Conservation (phyloP, 176 grass and related monocot genomes). For the Avena eriantha region DNA sequence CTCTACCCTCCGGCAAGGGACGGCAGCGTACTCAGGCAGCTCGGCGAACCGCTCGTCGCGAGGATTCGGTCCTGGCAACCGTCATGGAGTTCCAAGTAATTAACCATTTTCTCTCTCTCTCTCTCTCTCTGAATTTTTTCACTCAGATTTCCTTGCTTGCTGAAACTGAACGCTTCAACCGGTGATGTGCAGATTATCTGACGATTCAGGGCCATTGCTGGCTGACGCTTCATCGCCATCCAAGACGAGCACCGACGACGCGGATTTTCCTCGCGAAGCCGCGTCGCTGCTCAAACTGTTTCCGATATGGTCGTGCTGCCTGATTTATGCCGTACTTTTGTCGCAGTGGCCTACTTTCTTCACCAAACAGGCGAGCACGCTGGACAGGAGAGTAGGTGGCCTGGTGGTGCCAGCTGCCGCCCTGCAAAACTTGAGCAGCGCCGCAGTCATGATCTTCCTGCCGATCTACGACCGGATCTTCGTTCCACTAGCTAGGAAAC, state of each 20-base stretch:
- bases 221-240: background rate
- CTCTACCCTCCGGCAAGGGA: slow-evolving; percentile 17
- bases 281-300: slow-evolving; percentile 34
- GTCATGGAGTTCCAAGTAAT: background rate
- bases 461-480: slow-evolving; percentile 57
- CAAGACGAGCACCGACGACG: background rate
- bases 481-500: slow-evolving; percentile 34
- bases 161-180: background rate
- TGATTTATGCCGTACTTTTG: slow-evolving; percentile 37
- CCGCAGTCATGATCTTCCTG: slow-evolving; percentile 45
- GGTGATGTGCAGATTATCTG: background rate
- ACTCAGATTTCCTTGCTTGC: no score
- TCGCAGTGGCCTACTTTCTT: slow-evolving; percentile 48
- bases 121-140: no score
- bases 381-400: slow-evolving; percentile 46
- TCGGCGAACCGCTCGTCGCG: background rate
- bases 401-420: slow-evolving; percentile 46
- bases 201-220: background rate
- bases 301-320: slow-evolving; percentile 54
- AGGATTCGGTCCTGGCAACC: background rate
- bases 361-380: slow-evolving; percentile 50
- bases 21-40: background rate
- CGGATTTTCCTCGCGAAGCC: background rate
- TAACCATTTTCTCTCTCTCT: no score
- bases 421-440: background rate